phyloP scores from a whole-genome alignment of 2,329 filamentous ascomycete genomes.

The Sporothrix humicola region DNA sequence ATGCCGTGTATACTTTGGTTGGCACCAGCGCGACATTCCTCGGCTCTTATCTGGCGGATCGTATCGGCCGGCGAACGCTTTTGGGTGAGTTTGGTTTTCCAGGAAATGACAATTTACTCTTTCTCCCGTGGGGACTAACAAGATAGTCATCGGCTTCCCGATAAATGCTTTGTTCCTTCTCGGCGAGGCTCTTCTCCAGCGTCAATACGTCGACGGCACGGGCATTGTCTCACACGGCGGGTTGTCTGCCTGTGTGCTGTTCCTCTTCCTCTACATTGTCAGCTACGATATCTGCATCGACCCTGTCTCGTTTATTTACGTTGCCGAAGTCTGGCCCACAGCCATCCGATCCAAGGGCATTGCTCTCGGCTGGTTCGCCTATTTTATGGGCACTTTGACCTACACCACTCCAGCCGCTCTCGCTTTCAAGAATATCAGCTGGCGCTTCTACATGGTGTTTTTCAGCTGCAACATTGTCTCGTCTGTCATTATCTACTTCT shows the following conservation, averaged over 20 bases:
- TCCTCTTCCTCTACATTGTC: conserved; percentile 29
- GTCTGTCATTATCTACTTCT: conserved; percentile 26
- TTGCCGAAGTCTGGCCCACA: conserved; percentile 30
- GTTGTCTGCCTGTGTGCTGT: conserved; percentile 16
- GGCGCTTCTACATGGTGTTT: conserved; percentile 36
- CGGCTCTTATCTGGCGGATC: conserved; percentile 26
- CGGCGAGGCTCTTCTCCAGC: conserved; percentile 28
- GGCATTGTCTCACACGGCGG: conserved; percentile 17
- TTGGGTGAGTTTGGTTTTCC: background rate
- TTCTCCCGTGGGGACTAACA: background rate
- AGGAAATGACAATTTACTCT: background rate
- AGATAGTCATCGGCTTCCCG: conserved; percentile 19
- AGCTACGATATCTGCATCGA: conserved; percentile 32
- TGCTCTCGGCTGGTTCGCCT: conserved; percentile 26
- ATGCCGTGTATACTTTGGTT: conserved; percentile 28
- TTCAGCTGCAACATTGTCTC: conserved; percentile 27
- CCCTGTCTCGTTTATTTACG: conserved; percentile 26
- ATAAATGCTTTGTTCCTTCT: conserved; percentile 18
- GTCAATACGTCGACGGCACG: conserved; percentile 25
- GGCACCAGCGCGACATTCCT: conserved; percentile 22
- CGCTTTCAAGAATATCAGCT: conserved; percentile 30
- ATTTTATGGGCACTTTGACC: conserved; percentile 29
- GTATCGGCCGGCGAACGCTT: conserved; percentile 15
- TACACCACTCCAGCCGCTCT: conserved; percentile 28
- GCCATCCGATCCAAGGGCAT: conserved; percentile 32